Evolutionary conservation across 768 basidiomycete species (phyloP), one percentile per base, ranked within the genome.

Genomic region (Serpula lacrymans): DNA sequence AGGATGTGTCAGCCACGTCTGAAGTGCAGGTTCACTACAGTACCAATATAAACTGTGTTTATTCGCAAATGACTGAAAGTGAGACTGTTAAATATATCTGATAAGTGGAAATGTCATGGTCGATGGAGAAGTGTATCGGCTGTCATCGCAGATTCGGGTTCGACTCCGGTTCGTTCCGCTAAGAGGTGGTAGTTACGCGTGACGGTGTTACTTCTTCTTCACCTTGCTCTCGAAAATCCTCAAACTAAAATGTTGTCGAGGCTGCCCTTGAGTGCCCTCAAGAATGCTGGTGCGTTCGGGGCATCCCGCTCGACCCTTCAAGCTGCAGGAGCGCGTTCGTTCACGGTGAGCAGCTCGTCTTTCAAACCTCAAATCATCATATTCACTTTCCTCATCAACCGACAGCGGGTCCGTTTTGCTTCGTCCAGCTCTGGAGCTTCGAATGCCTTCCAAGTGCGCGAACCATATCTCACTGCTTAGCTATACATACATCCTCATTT

Each of bases 181-280:
- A 38, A 39, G 51, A 20, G 34, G 44, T 40, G 46, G 66, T 70
- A 65, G 50, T 51, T 36, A 67, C 68, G 66, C 66, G 74, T 73
- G 70, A 74, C 71, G 41, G 36, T 33, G 40, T 46, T 51, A 55
- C 60, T 58, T 52, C 61, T 60, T 44, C 57, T 57, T 60, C 54
- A 52, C 55, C 59, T 61, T 64, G 61, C 62, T 62, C 56, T 55
- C 58, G 64, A 74, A 75, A 73, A 62, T 62, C 60, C 43, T 33
- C 62, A 58, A 58, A 55, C 61, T 68, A 81, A 78, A 85, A 88
- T 88, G 86, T 65, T 88, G 63, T 80, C 83, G 65, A 88, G 82
- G 82, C 77, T 87, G 69, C 80, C 83, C 62, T 77, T 77, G 67
- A 77, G 78, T 67, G 76, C 77, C 69, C 72, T 85, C 63, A 80